These are phyloP conservation scores for Botryosphaeria agaves DNA, from an alignment of 2,329 filamentous ascomycete genomes.

Conservation along the genomic window DNA sequence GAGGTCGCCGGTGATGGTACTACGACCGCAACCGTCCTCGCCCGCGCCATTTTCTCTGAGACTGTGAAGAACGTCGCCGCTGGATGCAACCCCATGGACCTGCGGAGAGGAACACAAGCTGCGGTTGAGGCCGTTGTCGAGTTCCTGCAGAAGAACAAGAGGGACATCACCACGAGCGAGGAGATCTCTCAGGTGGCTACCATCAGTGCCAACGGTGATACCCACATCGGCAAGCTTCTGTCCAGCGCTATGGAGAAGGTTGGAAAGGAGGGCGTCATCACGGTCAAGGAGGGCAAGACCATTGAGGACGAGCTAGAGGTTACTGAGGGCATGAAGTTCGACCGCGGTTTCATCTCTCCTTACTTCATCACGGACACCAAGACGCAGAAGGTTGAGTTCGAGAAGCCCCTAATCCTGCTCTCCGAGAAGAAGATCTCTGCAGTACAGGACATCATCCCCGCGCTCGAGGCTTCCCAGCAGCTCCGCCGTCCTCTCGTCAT, in stretches of 20 bases:
- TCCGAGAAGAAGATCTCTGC: slow-evolving; percentile 99
- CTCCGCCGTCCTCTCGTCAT: slow-evolving; percentile 91
- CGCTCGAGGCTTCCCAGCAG: slow-evolving; percentile 92
- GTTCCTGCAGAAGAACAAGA: slow-evolving; percentile 89
- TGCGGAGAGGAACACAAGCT: slow-evolving; percentile 90
- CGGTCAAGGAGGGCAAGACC: slow-evolving; percentile 99
- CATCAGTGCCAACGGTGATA: slow-evolving; percentile 94
- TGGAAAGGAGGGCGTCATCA: slow-evolving; percentile 99
- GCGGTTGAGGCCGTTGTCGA: slow-evolving; percentile 90
- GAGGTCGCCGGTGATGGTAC: slow-evolving; percentile 97
- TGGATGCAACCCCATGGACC: slow-evolving; percentile 98
- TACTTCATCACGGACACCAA: slow-evolving; percentile 99
- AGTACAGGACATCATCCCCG: slow-evolving; percentile 96
- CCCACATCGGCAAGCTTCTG: slow-evolving; percentile 87
- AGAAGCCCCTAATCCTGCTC: slow-evolving; percentile 96
- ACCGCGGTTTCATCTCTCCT: slow-evolving; percentile 93
- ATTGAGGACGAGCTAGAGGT: slow-evolving; percentile 95
- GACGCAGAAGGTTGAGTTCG: slow-evolving; percentile 97
- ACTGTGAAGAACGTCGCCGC: slow-evolving; percentile 99
- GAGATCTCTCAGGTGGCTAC: slow-evolving; percentile 98
- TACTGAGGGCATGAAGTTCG: slow-evolving; percentile 99
- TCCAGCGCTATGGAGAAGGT: slow-evolving; percentile 99
- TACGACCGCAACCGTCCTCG: slow-evolving; percentile 92
- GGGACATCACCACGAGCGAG: slow-evolving; percentile 90
- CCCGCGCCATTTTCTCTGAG: slow-evolving; percentile 97